Percentiles rank a stretch among this genome's conserved stretches.
Conservation (phyloP, 2,329 filamentous ascomycete species). For the Ambrosiella xylebori region DNA sequence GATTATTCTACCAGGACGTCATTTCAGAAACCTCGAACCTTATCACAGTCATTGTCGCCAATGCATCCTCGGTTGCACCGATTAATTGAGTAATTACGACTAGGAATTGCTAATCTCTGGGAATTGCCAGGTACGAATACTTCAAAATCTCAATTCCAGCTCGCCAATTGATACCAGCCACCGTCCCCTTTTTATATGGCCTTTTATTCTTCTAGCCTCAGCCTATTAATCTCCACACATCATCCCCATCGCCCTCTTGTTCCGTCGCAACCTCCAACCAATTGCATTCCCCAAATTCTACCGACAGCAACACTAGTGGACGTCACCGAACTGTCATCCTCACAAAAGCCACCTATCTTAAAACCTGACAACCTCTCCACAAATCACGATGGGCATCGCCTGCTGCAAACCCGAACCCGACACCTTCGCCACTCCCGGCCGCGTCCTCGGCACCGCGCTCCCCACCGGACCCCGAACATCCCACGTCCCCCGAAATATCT, state of each 20-base stretch:
- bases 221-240: background rate
- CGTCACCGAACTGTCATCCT: background rate
- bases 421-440: constrained; percentile 55
- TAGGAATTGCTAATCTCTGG: background rate
- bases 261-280: background rate
- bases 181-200: background rate
- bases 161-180: background rate
- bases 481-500: constrained; percentile 28
- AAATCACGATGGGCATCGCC: constrained; percentile 57
- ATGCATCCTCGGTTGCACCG: background rate
- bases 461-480: constrained; percentile 25
- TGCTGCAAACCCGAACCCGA: constrained; percentile 58
- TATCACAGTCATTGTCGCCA: background rate
- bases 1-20: too few relatives aligned
- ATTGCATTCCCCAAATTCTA: background rate
- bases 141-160: background rate
- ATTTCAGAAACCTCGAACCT: background rate
- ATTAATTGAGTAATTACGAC: background rate
- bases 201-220: too few relatives aligned
- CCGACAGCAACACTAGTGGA: background rate
- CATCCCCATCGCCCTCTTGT: background rate
- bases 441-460: constrained; percentile 45
- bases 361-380: background rate
- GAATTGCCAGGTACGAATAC: background rate
- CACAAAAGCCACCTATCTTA: background rate